These are phyloP conservation scores for Penicillium sp. DNA, from an alignment of 2,329 filamentous ascomycete genomes.

Conservation along the genomic window DNA sequence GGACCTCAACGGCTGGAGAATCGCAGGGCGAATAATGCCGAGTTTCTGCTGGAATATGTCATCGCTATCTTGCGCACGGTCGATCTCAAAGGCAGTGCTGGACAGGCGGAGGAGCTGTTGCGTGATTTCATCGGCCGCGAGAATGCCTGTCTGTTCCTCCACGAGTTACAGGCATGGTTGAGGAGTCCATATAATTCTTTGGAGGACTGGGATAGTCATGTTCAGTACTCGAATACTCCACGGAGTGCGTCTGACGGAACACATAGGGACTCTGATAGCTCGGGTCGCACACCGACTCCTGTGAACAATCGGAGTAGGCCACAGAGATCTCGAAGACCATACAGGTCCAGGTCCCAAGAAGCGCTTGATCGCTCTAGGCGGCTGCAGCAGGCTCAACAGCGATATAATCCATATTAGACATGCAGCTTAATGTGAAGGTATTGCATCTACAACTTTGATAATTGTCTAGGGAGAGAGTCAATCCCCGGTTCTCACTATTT, in stretches of 20 bases:
- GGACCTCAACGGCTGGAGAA: slow-evolving; percentile 37
- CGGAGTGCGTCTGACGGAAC: neutral
- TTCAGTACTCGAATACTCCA: slow-evolving; percentile 62
- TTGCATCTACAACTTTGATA: neutral
- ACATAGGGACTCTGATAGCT: slow-evolving; percentile 1
- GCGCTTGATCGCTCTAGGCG: slow-evolving; percentile 2
- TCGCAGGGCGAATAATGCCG: slow-evolving; percentile 66
- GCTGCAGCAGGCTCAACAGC: slow-evolving; percentile 9
- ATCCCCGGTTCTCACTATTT: no score
- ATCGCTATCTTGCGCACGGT: slow-evolving; percentile 79
- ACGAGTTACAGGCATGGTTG: slow-evolving; percentile 81
- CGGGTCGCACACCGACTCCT: slow-evolving; percentile 12
- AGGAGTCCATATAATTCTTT: slow-evolving; percentile 73
- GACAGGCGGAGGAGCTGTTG: slow-evolving; percentile 76
- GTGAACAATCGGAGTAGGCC: neutral
- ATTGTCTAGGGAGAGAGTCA: neutral
- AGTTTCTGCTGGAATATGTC: slow-evolving; percentile 84
- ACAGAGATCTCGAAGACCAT: slow-evolving; percentile 1
- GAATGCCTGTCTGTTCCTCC: slow-evolving; percentile 73
- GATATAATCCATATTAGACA: slow-evolving; percentile 8
- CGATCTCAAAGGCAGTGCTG: slow-evolving; percentile 75
- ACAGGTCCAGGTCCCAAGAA: slow-evolving; percentile 2
- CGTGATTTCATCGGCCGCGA: slow-evolving; percentile 74
- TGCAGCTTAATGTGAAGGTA: no score
- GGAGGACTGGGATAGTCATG: slow-evolving; percentile 75